phyloP scores from a whole-genome alignment of 768 basidiomycete species.

The Termitomyces sp. region DNA sequence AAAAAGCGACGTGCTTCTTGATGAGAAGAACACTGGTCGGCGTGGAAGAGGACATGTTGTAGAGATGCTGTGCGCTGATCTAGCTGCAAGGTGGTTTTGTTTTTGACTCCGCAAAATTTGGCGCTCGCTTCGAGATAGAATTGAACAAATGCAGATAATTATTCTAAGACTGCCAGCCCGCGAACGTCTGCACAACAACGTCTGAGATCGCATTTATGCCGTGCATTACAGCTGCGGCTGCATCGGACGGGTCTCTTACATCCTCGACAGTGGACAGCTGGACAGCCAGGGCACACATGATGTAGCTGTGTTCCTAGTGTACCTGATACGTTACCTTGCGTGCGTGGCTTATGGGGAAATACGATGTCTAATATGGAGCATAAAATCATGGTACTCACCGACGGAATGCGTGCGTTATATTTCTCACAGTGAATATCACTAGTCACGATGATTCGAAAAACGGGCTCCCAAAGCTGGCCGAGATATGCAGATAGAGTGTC shows the following conservation, averaged over 20 bases:
- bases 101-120: background rate
- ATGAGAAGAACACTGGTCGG: background rate
- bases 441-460: background rate
- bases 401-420: background rate
- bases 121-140: background rate
- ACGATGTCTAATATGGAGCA: background rate
- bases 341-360: background rate
- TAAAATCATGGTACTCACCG: background rate
- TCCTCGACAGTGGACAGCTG: conserved; percentile 3
- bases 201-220: background rate
- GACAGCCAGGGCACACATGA: background rate
- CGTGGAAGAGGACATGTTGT: background rate
- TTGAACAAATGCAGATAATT: conserved; percentile 3
- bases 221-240: background rate
- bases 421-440: background rate
- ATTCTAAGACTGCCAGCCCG: conserved; percentile 8
- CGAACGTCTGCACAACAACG: conserved; percentile 4
- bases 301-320: background rate
- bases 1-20: background rate
- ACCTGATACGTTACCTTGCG: background rate
- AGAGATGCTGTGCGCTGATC: background rate
- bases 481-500: no score
- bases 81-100: background rate
- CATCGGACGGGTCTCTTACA: background rate
- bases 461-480: background rate